These are phyloP conservation scores for Sporothrix brunneoviolacea DNA, from an alignment of 2,329 filamentous ascomycete species.

Conservation along the genomic window DNA sequence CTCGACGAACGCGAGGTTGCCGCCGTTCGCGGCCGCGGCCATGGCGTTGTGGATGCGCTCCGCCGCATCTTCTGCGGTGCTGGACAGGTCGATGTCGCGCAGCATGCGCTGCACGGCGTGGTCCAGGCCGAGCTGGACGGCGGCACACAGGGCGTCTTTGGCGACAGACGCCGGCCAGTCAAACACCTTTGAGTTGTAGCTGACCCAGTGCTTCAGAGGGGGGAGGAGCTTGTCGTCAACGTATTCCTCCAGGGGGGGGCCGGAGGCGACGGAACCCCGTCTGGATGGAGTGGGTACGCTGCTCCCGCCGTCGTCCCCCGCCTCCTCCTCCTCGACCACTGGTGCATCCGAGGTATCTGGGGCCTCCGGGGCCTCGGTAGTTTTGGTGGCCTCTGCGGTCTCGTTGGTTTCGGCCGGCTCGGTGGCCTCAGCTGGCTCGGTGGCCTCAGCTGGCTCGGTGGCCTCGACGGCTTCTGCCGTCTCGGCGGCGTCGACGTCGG, in stretches of 20 bases:
- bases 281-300: too few species aligned
- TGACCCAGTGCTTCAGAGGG: neutral
- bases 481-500: too few species aligned
- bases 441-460: too few species aligned
- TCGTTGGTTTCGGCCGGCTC: neutral
- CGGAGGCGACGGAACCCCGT: too few species aligned
- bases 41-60: neutral
- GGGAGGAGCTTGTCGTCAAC: neutral
- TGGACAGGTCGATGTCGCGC: neutral
- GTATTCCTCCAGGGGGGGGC: too few species aligned
- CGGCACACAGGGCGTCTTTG: neutral
- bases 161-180: neutral
- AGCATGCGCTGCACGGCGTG: neutral
- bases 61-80: neutral
- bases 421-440: too few species aligned
- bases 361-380: neutral
- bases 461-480: too few species aligned
- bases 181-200: neutral
- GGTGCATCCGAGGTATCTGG: neutral
- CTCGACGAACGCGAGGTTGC: neutral
- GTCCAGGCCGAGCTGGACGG: neutral
- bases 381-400: neutral
- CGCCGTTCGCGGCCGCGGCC: neutral
- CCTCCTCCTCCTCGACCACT: neutral
- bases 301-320: neutral